Percentiles rank a stretch among this genome's conserved stretches.
phyloP scores from a whole-genome alignment of 2,329 filamentous ascomycete species.

The Sarocladium oryzae region DNA sequence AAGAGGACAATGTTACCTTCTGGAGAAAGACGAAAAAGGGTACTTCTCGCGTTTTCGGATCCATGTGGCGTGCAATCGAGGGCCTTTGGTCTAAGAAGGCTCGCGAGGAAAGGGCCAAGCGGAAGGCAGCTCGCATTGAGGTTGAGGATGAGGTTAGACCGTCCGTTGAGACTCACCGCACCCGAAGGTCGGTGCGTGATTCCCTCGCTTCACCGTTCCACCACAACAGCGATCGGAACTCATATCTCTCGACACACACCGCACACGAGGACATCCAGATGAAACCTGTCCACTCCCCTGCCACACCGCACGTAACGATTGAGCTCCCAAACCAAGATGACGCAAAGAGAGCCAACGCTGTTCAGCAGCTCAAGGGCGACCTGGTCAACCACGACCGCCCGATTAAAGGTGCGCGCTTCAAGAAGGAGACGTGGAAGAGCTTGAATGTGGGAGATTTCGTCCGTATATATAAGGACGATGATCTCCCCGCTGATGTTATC shows the following conservation, averaged over 20 bases:
- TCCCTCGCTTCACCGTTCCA: slow-evolving; percentile 45
- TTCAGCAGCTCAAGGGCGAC: slow-evolving; percentile 43
- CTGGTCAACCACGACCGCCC: slow-evolving; percentile 67
- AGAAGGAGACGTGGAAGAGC: slow-evolving; percentile 91
- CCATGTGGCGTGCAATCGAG: slow-evolving; percentile 43
- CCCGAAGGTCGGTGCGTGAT: slow-evolving; percentile 27
- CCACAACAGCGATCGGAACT: slow-evolving; percentile 36
- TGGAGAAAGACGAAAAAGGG: slow-evolving; percentile 94
- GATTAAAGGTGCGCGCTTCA: slow-evolving; percentile 71
- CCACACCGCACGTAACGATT: slow-evolving; percentile 31
- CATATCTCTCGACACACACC: slow-evolving; percentile 35
- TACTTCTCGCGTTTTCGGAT: slow-evolving; percentile 54
- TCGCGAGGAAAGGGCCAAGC: slow-evolving; percentile 41
- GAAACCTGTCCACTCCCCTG: slow-evolving; percentile 86
- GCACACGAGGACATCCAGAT: slow-evolving; percentile 76
- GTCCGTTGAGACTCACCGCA: slow-evolving; percentile 42
- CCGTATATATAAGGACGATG: slow-evolving; percentile 92
- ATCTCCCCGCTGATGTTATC: slow-evolving; percentile 88
- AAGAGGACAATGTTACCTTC: slow-evolving; percentile 73
- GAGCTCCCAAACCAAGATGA: slow-evolving; percentile 32
- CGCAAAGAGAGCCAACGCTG: slow-evolving; percentile 27
- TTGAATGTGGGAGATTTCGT: slow-evolving; percentile 94
- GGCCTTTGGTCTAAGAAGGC: slow-evolving; percentile 46
- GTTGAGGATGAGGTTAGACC: slow-evolving; percentile 48
- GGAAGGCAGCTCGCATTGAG: slow-evolving; percentile 35